phyloP scores from a whole-genome alignment of 129 eudicot genomes.

The Pseudognaphalium luteoalbum region DNA sequence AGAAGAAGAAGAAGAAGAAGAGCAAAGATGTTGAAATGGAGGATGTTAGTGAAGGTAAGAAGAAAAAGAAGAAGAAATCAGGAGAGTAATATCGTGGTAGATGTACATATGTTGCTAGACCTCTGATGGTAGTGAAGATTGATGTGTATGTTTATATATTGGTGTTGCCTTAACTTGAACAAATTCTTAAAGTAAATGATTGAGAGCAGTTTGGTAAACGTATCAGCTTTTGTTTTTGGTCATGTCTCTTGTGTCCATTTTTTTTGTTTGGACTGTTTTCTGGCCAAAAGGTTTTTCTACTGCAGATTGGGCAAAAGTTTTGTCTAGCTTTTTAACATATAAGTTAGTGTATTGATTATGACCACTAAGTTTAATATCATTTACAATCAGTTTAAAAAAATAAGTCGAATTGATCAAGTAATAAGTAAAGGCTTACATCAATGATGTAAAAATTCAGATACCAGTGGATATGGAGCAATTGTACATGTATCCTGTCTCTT shows the following conservation, averaged over 20 bases:
- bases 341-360: no score
- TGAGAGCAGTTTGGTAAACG: background rate
- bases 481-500: no score
- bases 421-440: no score
- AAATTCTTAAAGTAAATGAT: background rate
- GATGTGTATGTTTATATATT: slow-evolving; percentile 2
- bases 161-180: slow-evolving; percentile 11
- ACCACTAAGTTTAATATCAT: no score
- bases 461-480: no score
- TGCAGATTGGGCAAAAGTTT: no score
- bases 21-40: slow-evolving; percentile 45
- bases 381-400: no score
- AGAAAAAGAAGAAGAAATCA: slow-evolving; percentile 51
- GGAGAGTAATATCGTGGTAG: slow-evolving; percentile 5
- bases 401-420: no score
- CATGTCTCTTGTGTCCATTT: background rate
- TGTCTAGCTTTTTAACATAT: no score
- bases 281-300: no score
- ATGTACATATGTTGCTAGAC: background rate
- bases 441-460: no score
- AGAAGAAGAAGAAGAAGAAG: slow-evolving; percentile 72
- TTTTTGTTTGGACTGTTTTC: background rate
- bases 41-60: slow-evolving; percentile 50
- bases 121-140: background rate
- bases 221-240: background rate